Conservation (phyloP, 2,329 filamentous ascomycete genomes). For the Sporothrix sp. region DNA sequence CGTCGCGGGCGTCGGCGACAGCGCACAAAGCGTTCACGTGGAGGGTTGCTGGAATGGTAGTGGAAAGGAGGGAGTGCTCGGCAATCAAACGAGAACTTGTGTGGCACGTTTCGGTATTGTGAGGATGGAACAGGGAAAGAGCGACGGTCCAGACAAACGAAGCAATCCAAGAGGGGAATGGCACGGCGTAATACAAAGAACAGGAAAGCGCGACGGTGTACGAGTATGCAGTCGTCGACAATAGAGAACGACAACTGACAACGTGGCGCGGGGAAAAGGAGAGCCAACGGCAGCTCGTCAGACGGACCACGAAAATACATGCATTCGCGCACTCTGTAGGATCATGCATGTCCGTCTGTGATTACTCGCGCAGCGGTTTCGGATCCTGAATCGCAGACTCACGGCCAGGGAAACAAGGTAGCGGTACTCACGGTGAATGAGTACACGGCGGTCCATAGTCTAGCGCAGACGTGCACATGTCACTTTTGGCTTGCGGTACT, state of each 20-base stretch:
- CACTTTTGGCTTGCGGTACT: too few relatives aligned
- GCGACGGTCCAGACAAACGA: background rate
- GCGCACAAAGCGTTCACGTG: conserved; percentile 7
- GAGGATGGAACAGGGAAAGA: background rate
- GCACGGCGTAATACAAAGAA: too few relatives aligned
- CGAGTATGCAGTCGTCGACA: too few relatives aligned
- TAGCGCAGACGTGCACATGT: too few relatives aligned
- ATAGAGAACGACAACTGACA: too few relatives aligned
- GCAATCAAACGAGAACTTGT: background rate
- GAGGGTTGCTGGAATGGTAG: conserved; percentile 7
- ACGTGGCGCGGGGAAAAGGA: conserved; percentile 2
- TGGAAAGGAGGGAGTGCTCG: background rate
- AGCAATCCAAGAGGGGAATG: too few relatives aligned
- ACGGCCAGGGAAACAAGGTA: background rate
- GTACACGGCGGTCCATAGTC: too few relatives aligned
- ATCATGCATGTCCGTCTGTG: background rate
- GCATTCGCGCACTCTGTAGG: background rate
- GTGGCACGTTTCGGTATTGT: too few relatives aligned
- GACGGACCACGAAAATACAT: too few relatives aligned
- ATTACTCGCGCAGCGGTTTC: background rate
- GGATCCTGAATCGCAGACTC: background rate
- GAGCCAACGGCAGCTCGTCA: too few relatives aligned
- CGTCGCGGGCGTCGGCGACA: too few relatives aligned
- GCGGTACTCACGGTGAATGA: background rate
- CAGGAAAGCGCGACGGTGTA: too few relatives aligned